Percentiles rank a stretch among this genome's conserved stretches.
Evolutionary conservation across 208 protist species (phyloP).

Genomic region (Wallacemonas sp.): DNA sequence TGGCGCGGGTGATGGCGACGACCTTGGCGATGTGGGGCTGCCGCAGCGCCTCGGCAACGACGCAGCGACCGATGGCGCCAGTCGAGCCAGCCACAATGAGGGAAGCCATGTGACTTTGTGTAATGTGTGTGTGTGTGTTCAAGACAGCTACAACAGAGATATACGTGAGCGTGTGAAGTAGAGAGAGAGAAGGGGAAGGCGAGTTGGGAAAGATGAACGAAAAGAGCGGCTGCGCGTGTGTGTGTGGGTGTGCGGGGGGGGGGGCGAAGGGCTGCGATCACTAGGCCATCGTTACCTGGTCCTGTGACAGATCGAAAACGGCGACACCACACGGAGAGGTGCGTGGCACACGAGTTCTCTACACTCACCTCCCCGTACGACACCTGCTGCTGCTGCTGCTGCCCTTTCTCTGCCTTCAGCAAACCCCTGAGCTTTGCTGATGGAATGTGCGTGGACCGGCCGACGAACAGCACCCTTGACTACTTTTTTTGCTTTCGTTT

Average conservation of each 20-base stretch:
- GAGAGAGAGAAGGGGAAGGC: not conserved
- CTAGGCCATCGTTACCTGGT: too few relatives aligned
- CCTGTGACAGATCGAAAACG: too few relatives aligned
- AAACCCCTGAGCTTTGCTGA: too few relatives aligned
- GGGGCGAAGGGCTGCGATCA: too few relatives aligned
- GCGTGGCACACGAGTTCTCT: too few relatives aligned
- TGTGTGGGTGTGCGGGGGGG: too few relatives aligned
- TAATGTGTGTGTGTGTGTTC: not conserved
- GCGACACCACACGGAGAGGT: too few relatives aligned
- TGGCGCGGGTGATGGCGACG: conserved; percentile 55
- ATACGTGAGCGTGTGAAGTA: not conserved
- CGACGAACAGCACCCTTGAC: not conserved
- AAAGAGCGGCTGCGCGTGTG: not conserved
- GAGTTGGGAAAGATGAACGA: not conserved
- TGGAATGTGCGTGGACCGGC: too few relatives aligned
- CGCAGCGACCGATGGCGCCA: conserved; percentile 63
- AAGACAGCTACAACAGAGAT: not conserved
- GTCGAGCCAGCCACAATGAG: conserved; percentile 74
- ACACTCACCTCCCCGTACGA: too few relatives aligned
- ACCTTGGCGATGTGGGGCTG: conserved; percentile 38
- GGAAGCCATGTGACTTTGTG: conserved; percentile 26
- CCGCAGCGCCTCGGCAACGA: conserved; percentile 49
- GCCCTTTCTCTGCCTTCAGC: too few relatives aligned
- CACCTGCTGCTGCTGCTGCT: too few relatives aligned
- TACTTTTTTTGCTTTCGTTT: too few relatives aligned